These are phyloP conservation scores for Cutaneotrichosporon spelunceum DNA, from an alignment of 1,284 basidiomycete species.

Conservation along the genomic window DNA sequence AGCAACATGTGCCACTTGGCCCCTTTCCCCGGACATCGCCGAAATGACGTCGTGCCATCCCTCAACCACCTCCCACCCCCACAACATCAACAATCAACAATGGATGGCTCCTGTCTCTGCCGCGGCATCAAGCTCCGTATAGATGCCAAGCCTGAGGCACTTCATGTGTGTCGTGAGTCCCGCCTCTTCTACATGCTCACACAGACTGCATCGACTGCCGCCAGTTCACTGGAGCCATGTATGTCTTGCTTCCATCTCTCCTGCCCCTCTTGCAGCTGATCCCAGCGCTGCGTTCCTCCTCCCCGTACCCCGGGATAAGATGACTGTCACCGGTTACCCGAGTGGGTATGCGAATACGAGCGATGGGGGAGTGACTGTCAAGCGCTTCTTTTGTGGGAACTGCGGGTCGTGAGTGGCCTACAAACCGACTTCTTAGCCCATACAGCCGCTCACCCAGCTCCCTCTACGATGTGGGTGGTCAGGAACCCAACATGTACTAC, in stretches of 20 bases:
- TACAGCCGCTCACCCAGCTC: background rate
- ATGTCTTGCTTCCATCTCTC: background rate
- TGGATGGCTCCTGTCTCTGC: conserved; percentile 5
- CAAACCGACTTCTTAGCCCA: too few species aligned
- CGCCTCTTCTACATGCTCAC: background rate
- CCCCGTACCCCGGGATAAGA: background rate
- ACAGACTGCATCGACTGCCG: conserved; percentile 11
- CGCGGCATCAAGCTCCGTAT: background rate
- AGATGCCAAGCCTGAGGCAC: background rate
- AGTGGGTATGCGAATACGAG: conserved; percentile 1
- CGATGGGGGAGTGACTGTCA: background rate
- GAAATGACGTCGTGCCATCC: background rate
- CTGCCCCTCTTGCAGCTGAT: background rate
- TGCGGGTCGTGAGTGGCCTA: conserved; percentile 10
- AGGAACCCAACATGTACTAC: background rate
- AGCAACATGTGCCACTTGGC: background rate
- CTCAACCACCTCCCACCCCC: background rate
- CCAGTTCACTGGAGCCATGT: conserved; percentile 12
- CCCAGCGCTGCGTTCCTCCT: conserved; percentile 9
- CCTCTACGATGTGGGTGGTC: background rate
- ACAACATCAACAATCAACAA: background rate
- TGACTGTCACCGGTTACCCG: background rate
- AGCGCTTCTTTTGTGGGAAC: conserved; percentile 3
- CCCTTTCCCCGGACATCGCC: background rate
- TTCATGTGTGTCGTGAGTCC: conserved; percentile 6